phyloP scores from a whole-genome alignment of 2,329 filamentous ascomycete species.

The Aureobasidium sp. region DNA sequence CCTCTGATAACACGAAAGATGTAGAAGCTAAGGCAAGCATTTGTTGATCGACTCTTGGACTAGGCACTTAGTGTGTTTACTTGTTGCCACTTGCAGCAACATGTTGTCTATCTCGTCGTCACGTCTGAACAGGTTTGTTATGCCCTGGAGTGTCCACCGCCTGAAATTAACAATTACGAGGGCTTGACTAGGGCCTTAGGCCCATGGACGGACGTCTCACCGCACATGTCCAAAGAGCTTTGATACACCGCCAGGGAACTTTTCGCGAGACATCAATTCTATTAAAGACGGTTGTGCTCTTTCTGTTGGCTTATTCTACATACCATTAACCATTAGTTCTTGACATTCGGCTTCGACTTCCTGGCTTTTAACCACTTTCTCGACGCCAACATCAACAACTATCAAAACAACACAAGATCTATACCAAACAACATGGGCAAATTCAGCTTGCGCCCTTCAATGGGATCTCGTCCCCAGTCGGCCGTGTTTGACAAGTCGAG shows the following conservation, averaged over 20 bases:
- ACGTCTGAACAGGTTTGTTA: neutral
- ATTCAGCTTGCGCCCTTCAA: conserved; percentile 7
- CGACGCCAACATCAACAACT: neutral
- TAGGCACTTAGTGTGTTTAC: neutral
- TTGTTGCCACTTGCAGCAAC: neutral
- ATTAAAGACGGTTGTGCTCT: neutral
- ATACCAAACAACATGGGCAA: neutral
- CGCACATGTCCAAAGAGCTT: neutral
- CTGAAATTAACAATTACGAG: conserved; percentile 8
- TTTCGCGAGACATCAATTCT: neutral
- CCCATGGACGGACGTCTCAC: conserved; percentile 1
- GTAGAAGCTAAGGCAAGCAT: neutral
- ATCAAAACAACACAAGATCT: neutral
- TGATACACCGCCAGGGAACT: conserved; percentile 1
- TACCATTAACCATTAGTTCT: neutral
- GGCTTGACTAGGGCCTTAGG: conserved; percentile 1
- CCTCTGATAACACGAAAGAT: neutral
- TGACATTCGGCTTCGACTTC: neutral
- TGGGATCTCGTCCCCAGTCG: neutral
- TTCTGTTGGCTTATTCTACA: neutral
- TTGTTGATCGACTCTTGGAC: neutral
- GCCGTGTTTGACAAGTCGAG: neutral
- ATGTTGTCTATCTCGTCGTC: neutral
- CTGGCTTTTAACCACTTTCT: neutral
- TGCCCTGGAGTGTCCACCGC: conserved; percentile 2